Evolutionary conservation across 164 flowering plant genomes (phyloP).

Genomic region (Echeveria elegans): DNA sequence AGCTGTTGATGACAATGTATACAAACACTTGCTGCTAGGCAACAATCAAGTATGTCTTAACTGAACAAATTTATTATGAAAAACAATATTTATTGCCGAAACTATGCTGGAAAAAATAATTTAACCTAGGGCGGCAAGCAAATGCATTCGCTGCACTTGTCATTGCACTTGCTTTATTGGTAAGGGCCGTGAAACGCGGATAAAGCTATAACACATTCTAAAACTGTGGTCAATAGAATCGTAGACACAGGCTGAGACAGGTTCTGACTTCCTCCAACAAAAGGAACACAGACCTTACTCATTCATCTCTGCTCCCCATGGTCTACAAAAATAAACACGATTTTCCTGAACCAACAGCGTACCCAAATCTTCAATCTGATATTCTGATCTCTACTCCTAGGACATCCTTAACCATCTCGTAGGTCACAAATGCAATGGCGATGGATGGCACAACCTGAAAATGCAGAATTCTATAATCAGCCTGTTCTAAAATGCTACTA

Average conservation of each 20-base stretch:
- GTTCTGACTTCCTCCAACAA: neutral
- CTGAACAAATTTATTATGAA: neutral
- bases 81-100: neutral
- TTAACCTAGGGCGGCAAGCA: neutral
- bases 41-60: neutral
- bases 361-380: slow-evolving; percentile 47
- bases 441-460: slow-evolving; percentile 95
- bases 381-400: slow-evolving; percentile 88
- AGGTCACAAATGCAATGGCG: slow-evolving; percentile 90
- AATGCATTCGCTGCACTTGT: neutral
- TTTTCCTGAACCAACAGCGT: neutral
- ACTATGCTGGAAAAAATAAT: neutral
- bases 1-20: no score
- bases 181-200: neutral
- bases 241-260: neutral
- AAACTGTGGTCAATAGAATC: slow-evolving; percentile 1
- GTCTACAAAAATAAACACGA: neutral
- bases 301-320: neutral
- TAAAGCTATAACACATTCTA: slow-evolving; percentile 1
- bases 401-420: slow-evolving; percentile 73
- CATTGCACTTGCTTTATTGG: slow-evolving; percentile 3
- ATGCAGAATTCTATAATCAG: neutral
- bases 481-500: neutral
- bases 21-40: neutral
- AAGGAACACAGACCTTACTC: neutral